Evolutionary conservation across 495 filamentous ascomycete genomes (phyloP), one percentile per base, ranked within the genome.

Genomic region (Penicillium fimorum): DNA sequence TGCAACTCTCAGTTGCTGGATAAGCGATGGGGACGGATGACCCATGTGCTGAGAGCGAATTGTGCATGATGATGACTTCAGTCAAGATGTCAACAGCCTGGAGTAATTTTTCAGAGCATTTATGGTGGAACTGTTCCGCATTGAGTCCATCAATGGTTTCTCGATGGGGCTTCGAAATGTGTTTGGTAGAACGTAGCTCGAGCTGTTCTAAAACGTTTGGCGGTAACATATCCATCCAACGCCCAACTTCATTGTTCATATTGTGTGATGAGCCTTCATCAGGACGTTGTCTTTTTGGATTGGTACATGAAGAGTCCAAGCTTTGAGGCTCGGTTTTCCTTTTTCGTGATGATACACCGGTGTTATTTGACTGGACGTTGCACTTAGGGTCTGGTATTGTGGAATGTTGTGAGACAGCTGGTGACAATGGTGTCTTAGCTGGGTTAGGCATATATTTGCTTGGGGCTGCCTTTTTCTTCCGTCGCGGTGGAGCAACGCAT

Each of bases 61-160:
- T 47, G 15, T 47, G 44, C 44, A 47, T 29, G 44, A 47, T n/a
- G n/a, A 47, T 47, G 15, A 30, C 44, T 17, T 47, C 44, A 10
- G 44, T 29, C n/a, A 47, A 12, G n/a, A 47, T 47, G 5, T 47
- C 22, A 2, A 27, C 25, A n/a, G n/a, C 44, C 25, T 47, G 44
- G 7, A 29, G 15, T 12, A 47, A 18, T 17, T 17, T 47, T 17
- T 47, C 44, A n/a, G 25, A 47, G 15, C 44, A 47, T 47, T 47
- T 17, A n/a, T 13, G 2, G 27, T 47, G n/a, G 5, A 47, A 30
- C 5, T 47, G 25, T 18, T 9, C 25, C 2, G 17, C 9, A 25
- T 30, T 18, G 24, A 47, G 15, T 30, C 3, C 29, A 17, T 30
- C 25, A 11, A 17, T 5, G 8, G n/a, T 46, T 1, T 10, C 8